Evolutionary conservation across 352 stramenopile species (phyloP).

Genomic region (Globisporangium perplexum): DNA sequence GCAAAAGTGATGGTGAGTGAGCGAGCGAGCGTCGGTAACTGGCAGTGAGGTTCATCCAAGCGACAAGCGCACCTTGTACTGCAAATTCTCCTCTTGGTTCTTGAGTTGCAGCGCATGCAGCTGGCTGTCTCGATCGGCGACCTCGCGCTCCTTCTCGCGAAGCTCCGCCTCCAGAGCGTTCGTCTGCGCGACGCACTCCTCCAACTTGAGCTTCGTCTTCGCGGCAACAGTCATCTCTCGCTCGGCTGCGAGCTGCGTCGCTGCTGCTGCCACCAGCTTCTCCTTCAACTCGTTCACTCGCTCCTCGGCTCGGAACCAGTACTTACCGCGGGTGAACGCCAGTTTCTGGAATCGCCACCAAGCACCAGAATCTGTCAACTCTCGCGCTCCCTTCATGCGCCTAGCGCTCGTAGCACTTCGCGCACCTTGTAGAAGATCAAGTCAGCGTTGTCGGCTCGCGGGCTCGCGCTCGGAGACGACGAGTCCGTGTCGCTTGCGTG

Average conservation of each 20-base stretch:
- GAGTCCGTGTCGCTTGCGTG: neutral
- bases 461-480: conserved; percentile 2
- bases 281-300: conserved; percentile 4
- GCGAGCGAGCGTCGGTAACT: neutral
- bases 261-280: conserved; percentile 1
- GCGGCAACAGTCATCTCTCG: neutral
- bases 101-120: conserved; percentile 9
- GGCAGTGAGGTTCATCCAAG: too few species aligned
- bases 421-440: conserved; percentile 5
- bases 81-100: conserved; percentile 13
- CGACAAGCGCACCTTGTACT: conserved; percentile 11
- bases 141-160: conserved; percentile 9
- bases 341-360: conserved; percentile 3
- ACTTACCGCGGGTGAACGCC: conserved; percentile 5
- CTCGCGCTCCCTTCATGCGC: neutral
- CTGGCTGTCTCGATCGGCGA: conserved; percentile 7
- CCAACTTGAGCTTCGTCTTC: conserved; percentile 2
- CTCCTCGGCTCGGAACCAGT: conserved; percentile 10
- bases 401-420: neutral
- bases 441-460: conserved; percentile 3
- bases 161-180: conserved; percentile 4
- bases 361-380: neutral
- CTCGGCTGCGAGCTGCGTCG: neutral
- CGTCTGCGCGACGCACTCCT: neutral
- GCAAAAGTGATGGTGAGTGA: too few species aligned